A percentile compares a stretch with the other conserved stretches of the same genome.
These are phyloP conservation scores for Nitzschia sp. DNA, from an alignment of 108 stramenopile species.

Conservation along the genomic window DNA sequence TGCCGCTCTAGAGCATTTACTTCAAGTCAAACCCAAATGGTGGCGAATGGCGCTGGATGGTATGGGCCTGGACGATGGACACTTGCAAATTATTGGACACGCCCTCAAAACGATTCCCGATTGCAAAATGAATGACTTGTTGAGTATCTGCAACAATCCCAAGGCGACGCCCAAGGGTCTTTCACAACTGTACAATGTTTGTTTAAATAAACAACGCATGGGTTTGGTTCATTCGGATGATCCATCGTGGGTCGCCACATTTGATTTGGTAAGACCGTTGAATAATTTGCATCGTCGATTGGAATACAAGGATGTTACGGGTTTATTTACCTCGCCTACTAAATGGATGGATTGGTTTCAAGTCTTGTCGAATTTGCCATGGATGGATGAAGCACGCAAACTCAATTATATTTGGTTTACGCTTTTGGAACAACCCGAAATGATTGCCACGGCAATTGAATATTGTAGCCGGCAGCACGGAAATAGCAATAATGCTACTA, in stretches of 20 bases:
- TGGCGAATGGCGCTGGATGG: slow-evolving; percentile 21
- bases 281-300: slow-evolving; percentile 30
- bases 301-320: not conserved
- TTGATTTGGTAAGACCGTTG: slow-evolving; percentile 20
- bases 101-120: not conserved
- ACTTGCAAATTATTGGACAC: slow-evolving; percentile 1
- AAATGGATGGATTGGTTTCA: slow-evolving; percentile 22
- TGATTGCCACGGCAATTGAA: not conserved
- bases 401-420: slow-evolving; percentile 31
- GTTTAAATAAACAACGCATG: slow-evolving; percentile 9
- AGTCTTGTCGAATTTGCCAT: not conserved
- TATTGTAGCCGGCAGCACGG: not conserved
- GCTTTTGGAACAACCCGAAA: slow-evolving; percentile 17
- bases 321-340: not conserved
- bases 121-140: slow-evolving; percentile 22
- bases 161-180: not conserved
- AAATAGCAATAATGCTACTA: too few relatives aligned
- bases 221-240: slow-evolving; percentile 24
- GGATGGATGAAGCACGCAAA: slow-evolving; percentile 13
- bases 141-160: slow-evolving; percentile 15
- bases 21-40: slow-evolving; percentile 17
- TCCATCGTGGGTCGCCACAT: slow-evolving; percentile 21
- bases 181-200: slow-evolving; percentile 3
- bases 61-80: slow-evolving; percentile 12
- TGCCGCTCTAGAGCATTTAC: slow-evolving; percentile 6